Evolutionary conservation across 2,329 filamentous ascomycete genomes (phyloP), one percentile per base, ranked within the genome.

Genomic region (Talaromyces sp.): DNA sequence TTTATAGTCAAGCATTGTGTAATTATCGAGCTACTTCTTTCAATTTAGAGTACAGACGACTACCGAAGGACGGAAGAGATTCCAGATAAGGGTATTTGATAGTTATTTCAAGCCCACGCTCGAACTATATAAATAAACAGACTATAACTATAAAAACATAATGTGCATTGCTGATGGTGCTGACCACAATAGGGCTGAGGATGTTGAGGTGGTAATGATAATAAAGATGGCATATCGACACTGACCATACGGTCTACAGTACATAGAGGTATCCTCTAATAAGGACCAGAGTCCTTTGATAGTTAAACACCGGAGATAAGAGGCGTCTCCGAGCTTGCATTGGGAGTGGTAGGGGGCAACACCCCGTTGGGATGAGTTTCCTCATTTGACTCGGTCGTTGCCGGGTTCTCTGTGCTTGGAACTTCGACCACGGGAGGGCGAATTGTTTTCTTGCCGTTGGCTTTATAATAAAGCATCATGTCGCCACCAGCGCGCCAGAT

Each of bases 401-500:
- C 31, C 3, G 27, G 11, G 50, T 32, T 14, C 12, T 52, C 56
- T 43, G 19, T 19, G 12, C 41, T 53, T 41, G 58, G 21, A 12
- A 50, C n/a, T 29, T 48, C 60, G 2, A 35, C 29, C 19, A 27
- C 19, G 11, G 68, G 67, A 11, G 71, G 64, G 17, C 66, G 70
- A 32, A 80, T 76, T 58, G 74, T 69, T 62, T 91, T 93, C 69
- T 85, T 86, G n/a, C 92, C 92, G 68, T 97, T 99, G 56, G 89
- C 83, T 71, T 92, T 95, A 81, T 99, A 99, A 70, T 91, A 85
- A 55, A 99, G 80, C 57, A 96, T 77, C 65, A 99, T 89, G 75
- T 99, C 94, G 68, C 89, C 92, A n/a, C 91, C 91, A 50, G 90
- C 91, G 68, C 95, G 91, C 94, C 94, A 99, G 58, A 97, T 82